Evolutionary conservation across 2,329 filamentous ascomycete genomes (phyloP), one percentile per base, ranked within the genome.

Genomic region (Sclerotinia sclerotiorum): DNA sequence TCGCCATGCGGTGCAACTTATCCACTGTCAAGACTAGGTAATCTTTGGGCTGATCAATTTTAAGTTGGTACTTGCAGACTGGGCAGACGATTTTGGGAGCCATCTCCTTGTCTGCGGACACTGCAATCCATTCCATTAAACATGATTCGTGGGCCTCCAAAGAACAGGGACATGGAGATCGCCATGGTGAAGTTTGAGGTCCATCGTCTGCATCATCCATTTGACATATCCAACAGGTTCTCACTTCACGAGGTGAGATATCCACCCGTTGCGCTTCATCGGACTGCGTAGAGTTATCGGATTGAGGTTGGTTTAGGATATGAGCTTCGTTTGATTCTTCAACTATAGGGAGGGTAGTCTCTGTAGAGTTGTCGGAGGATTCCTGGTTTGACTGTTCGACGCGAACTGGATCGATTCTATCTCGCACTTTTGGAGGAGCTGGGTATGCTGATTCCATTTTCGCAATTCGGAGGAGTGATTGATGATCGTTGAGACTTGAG

Each of bases 141-240:
- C 94, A 97, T 70, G 88, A 86, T 78, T 98, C 93, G 78, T 99
- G 95, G 1, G 94, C 95, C 68, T 92, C 91, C 51, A 99, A 84
- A 17, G 92, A 93, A 80, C 95, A 99, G 0, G 90, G 90, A 78
- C 95, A 99, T 1, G 95, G 94, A 67, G 90, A 91, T 56, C 92
- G 88, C 94, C 95, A 99, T 67, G 82, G 79, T 57, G 80, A 78
- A 24, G 76, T 76, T 5, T 84, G 82, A 11, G 82, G 76, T 27
- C 81, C 78, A 62, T 78, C 77, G 51, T 87, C 83, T 35, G 81
- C 80, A 71, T 87, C 81, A 62, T 87, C 87, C 71, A 82, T 83
- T 42, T 88, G 82, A 76, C 87, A 90, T 74, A 90, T 87, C 79
- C 88, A 90, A 81, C 87, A 90, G 75, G 81, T 82, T 62, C 81